Evolutionary conservation across 371 early-diverging fungal species (phyloP).

Genomic region (Mortierella sp.): DNA sequence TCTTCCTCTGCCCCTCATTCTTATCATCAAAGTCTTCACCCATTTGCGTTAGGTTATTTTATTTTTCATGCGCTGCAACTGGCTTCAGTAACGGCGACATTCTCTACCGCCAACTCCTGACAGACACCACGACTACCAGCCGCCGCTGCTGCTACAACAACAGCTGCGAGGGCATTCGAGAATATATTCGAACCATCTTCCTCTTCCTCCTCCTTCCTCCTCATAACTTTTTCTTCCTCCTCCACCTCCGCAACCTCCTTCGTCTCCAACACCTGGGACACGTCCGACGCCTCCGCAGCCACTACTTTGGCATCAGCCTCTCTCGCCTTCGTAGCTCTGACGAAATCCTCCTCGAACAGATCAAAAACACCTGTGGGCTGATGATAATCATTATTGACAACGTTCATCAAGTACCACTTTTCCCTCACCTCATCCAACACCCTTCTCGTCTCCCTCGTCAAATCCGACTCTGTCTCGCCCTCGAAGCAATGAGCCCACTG

Average conservation of each 20-base stretch:
- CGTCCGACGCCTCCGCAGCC: no score
- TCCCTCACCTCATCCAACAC: slow-evolving; percentile 61
- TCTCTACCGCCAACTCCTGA: not conserved
- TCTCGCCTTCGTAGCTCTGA: not conserved
- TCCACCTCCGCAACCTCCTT: not conserved
- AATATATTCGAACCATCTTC: not conserved
- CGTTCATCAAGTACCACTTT: slow-evolving; percentile 86
- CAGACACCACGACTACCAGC: not conserved
- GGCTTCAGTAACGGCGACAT: not conserved
- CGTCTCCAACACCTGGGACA: not conserved
- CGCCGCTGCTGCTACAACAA: not conserved
- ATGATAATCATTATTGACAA: slow-evolving; percentile 90
- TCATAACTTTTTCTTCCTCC: not conserved
- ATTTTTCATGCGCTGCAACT: not conserved
- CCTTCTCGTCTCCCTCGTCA: slow-evolving; percentile 61
- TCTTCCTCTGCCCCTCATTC: no score
- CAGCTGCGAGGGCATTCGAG: not conserved
- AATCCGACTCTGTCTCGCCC: not conserved
- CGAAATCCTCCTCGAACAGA: slow-evolving; percentile 62
- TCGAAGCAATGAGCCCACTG: slow-evolving; percentile 87
- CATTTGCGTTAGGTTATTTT: not conserved
- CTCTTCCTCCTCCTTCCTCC: not conserved
- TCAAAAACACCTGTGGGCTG: slow-evolving; percentile 69
- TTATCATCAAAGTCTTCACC: no score
- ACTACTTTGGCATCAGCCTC: no score